Conservation (phyloP, 78 protist genomes). For the Dictyostelium citrinum region DNA sequence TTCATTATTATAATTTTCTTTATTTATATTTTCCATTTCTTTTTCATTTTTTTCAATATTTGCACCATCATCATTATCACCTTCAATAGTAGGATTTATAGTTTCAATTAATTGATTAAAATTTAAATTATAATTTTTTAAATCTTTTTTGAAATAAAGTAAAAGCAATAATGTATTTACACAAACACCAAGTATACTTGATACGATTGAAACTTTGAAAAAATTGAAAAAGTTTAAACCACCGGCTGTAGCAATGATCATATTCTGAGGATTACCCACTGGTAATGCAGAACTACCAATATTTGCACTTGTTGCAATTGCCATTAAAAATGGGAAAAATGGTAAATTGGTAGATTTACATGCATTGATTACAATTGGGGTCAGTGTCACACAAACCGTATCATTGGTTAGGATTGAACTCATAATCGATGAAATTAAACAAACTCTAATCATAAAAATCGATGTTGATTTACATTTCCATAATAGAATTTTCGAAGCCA, state of each 20-base stretch:
- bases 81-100: background rate
- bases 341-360: conserved; percentile 12
- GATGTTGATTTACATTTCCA: conserved; percentile 14
- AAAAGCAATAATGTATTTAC: background rate
- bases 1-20: background rate
- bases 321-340: conserved; percentile 37
- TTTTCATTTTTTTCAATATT: background rate
- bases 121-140: background rate
- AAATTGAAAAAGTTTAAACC: conserved; percentile 12
- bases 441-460: conserved; percentile 20
- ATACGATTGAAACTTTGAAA: conserved; percentile 36
- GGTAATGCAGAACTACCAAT: conserved; percentile 38
- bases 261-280: conserved; percentile 61
- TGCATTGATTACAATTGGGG: conserved; percentile 25
- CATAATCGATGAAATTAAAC: background rate
- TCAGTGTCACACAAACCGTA: conserved; percentile 46
- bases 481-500: background rate
- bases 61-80: background rate
- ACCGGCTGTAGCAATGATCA: conserved; percentile 36
- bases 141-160: conserved; percentile 5
- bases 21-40: background rate
- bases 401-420: conserved; percentile 38
- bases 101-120: background rate
- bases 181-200: background rate
- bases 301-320: conserved; percentile 40